A percentile compares a stretch with the other conserved stretches of the same genome.
These are phyloP conservation scores for Primulina tabacum DNA, from an alignment of 257 asterid genomes.

Conservation along the genomic window DNA sequence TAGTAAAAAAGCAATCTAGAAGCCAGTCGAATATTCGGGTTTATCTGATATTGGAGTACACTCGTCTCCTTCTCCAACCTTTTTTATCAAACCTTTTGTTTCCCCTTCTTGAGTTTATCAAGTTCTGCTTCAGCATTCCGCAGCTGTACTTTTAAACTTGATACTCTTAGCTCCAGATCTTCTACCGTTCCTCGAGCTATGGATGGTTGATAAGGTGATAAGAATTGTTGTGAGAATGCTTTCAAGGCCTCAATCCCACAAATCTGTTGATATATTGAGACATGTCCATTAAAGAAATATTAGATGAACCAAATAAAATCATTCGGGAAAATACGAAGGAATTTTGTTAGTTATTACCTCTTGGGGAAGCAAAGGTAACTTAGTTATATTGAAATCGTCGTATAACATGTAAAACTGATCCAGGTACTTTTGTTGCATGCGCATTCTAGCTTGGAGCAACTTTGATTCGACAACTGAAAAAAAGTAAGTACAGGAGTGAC, in stretches of 20 bases:
- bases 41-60: too few species aligned
- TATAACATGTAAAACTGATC: constrained; percentile 92
- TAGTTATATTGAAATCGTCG: constrained; percentile 84
- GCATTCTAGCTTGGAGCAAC: constrained; percentile 86
- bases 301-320: not conserved
- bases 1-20: not conserved
- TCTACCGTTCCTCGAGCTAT: constrained; percentile 54
- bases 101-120: constrained; percentile 66
- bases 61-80: not conserved
- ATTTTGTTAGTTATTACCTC: constrained; percentile 51
- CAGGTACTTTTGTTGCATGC: constrained; percentile 89
- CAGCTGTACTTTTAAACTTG: constrained; percentile 54
- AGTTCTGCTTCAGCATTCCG: constrained; percentile 66
- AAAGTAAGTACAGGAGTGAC: not conserved
- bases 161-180: constrained; percentile 63
- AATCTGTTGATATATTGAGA: constrained; percentile 40
- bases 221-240: constrained; percentile 57
- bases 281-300: too few species aligned
- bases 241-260: constrained; percentile 83
- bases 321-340: not conserved
- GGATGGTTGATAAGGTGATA: constrained; percentile 63
- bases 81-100: constrained; percentile 50
- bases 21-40: not conserved
- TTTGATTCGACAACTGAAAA: constrained; percentile 68
- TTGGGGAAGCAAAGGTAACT: constrained; percentile 91